Conservation (phyloP, 2,329 filamentous ascomycete species). For the Nectriaceae sp. region DNA sequence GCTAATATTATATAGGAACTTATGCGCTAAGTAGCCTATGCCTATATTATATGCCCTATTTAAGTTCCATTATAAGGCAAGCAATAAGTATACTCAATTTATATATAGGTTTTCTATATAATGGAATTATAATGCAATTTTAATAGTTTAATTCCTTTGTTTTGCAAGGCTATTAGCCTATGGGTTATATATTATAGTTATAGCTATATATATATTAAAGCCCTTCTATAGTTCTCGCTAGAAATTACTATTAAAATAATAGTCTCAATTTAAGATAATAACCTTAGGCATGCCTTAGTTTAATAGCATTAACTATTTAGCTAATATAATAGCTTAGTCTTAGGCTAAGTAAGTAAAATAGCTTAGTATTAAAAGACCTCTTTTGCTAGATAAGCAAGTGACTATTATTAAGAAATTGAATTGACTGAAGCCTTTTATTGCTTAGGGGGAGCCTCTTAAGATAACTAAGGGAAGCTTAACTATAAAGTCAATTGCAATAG, state of each 20-base stretch:
- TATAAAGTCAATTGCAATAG: background rate
- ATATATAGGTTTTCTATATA: slow-evolving; percentile 1
- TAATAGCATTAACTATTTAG: background rate
- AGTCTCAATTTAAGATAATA: background rate
- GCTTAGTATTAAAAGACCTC: background rate
- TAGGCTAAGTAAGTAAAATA: background rate
- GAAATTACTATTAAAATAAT: background rate
- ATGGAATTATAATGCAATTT: slow-evolving; percentile 1
- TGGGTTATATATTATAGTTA: slow-evolving; percentile 1
- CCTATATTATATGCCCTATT: background rate
- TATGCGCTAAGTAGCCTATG: background rate
- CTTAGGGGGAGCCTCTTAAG: background rate
- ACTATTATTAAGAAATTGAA: background rate
- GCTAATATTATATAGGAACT: slow-evolving; percentile 1
- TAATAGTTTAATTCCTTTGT: slow-evolving; percentile 1
- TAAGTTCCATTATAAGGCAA: background rate
- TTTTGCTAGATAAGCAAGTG: background rate
- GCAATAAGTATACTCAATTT: background rate
- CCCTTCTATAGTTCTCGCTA: background rate
- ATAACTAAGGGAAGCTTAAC: background rate
- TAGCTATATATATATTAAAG: background rate
- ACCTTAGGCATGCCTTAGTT: slow-evolving; percentile 2
- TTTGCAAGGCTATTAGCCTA: background rate
- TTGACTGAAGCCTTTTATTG: background rate
- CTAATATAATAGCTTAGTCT: background rate